phyloP scores from a whole-genome alignment of 768 basidiomycete species.

The Mycena maculata region DNA sequence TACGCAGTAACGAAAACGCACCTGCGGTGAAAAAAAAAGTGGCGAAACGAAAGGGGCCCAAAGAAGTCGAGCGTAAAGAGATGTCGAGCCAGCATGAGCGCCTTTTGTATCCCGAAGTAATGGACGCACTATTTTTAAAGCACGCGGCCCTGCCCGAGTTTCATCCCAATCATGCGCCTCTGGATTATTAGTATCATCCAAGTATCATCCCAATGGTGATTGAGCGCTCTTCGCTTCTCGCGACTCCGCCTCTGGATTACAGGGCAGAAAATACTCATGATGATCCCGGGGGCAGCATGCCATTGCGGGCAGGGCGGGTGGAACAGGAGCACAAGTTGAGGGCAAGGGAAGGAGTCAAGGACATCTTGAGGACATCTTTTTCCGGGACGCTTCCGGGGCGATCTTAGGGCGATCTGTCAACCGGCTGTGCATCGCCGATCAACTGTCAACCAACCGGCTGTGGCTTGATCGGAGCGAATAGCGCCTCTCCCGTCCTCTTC shows the following conservation, averaged over 20 bases:
- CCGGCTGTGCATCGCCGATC: constrained; percentile 2
- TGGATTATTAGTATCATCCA: neutral
- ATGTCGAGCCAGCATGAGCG: neutral
- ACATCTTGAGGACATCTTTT: too few species aligned
- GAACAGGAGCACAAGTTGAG: neutral
- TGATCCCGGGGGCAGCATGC: neutral
- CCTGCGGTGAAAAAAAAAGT: constrained; percentile 5
- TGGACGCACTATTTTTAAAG: neutral
- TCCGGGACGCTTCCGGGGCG: neutral
- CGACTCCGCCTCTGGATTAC: neutral
- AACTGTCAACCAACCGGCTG: constrained; percentile 1
- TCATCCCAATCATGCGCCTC: neutral
- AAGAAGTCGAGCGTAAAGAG: neutral
- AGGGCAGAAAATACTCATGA: constrained; percentile 3
- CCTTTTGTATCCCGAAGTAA: neutral
- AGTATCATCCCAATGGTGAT: neutral
- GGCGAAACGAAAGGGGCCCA: constrained; percentile 1
- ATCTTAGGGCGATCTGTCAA: neutral
- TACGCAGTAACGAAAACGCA: neutral
- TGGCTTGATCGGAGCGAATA: neutral
- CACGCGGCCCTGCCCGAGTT: neutral
- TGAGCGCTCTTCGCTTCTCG: constrained; percentile 3
- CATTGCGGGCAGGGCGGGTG: neutral
- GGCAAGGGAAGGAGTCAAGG: neutral
- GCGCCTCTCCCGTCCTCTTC: neutral